Conservation (phyloP, 805 yeast species). For the Lachancea nothofagi region DNA sequence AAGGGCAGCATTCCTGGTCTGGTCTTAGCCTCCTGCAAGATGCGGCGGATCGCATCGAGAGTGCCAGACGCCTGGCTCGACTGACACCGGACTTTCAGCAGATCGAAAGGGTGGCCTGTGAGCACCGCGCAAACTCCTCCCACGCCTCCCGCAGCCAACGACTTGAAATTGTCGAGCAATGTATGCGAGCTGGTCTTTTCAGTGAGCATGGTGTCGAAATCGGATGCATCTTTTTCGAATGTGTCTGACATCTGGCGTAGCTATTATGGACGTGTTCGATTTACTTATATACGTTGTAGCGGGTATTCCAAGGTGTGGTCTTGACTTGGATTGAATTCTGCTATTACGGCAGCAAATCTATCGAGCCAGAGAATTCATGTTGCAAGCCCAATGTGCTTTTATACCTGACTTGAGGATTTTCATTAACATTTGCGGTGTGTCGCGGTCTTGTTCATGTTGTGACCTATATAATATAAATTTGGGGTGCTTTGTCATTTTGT, state of each 20-base stretch:
- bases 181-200: constrained; percentile 1
- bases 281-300: no score
- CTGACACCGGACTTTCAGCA: constrained; percentile 86
- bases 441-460: no score
- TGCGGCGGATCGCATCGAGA: constrained; percentile 59
- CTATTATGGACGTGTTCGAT: neutral
- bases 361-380: no score
- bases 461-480: no score
- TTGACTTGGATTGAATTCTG: no score
- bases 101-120: constrained; percentile 95
- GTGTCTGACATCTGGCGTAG: constrained; percentile 4
- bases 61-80: constrained; percentile 61
- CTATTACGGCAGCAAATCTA: no score
- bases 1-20: constrained; percentile 13
- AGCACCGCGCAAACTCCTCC: constrained; percentile 95
- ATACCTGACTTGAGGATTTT: no score
- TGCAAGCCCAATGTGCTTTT: no score
- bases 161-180: constrained; percentile 70
- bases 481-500: no score
- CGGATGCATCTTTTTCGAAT: constrained; percentile 8
- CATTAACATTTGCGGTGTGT: no score
- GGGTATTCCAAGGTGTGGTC: no score
- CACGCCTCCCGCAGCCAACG: constrained; percentile 88
- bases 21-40: constrained; percentile 63
- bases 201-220: constrained; percentile 2